Evolutionary conservation across 2,329 filamentous ascomycete genomes (phyloP).

Genomic region (Colletotrichum chlorophyti): DNA sequence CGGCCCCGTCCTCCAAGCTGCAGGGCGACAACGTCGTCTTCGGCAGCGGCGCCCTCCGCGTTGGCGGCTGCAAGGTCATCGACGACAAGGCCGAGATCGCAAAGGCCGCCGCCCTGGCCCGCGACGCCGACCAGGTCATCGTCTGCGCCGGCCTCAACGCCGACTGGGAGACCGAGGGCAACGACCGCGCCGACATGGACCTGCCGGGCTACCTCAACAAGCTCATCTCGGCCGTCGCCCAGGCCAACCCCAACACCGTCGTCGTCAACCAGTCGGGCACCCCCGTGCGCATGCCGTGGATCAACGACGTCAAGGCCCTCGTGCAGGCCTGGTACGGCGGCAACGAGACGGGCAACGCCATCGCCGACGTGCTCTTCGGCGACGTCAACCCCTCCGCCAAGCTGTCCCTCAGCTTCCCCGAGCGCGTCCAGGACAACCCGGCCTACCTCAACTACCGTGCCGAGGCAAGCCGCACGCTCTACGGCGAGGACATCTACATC

Average conservation of each 20-base stretch:
- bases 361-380: constrained; percentile 75
- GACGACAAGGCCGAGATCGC: constrained; percentile 65
- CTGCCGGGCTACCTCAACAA: constrained; percentile 72
- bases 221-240: constrained; percentile 70
- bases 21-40: constrained; percentile 57
- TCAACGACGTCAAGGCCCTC: constrained; percentile 57
- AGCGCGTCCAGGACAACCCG: constrained; percentile 69
- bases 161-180: constrained; percentile 77
- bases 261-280: constrained; percentile 77
- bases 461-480: constrained; percentile 70
- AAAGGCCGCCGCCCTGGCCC: constrained; percentile 72
- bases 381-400: constrained; percentile 75
- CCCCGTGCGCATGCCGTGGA: constrained; percentile 71
- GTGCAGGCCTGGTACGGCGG: constrained; percentile 81
- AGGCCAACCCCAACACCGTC: constrained; percentile 68
- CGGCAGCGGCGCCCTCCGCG: constrained; percentile 65
- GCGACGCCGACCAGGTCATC: constrained; percentile 76
- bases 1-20: constrained; percentile 63
- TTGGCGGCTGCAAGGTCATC: constrained; percentile 66
- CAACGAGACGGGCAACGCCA: constrained; percentile 76
- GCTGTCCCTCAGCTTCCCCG: constrained; percentile 74
- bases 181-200: constrained; percentile 76
- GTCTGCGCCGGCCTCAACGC: constrained; percentile 76
- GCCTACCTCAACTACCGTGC: constrained; percentile 71
- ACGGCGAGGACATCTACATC: constrained; percentile 76